These are phyloP conservation scores for Fusarium transvaalense DNA, from an alignment of 2,329 filamentous ascomycete genomes.

Conservation along the genomic window DNA sequence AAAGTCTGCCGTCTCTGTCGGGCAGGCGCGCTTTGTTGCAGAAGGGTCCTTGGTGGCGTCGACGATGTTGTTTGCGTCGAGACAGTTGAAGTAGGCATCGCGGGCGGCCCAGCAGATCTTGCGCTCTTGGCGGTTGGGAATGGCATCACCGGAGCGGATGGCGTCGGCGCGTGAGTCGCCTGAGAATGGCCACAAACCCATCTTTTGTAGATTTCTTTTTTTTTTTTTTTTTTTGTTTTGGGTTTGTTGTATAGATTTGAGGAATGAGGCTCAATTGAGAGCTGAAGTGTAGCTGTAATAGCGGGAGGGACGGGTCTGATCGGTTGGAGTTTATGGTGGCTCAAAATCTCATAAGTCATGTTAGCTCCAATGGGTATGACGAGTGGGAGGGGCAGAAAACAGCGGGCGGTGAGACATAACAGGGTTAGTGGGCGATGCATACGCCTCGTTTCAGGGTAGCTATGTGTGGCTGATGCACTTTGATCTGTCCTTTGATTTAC, in stretches of 20 bases:
- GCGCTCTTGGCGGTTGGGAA: conserved; percentile 87
- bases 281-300: conserved; percentile 15
- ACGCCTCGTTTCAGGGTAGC: conserved; percentile 26
- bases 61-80: conserved; percentile 84
- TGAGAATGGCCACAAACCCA: conserved; percentile 64
- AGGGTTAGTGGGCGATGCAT: conserved; percentile 5
- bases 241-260: neutral
- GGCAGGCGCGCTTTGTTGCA: conserved; percentile 57
- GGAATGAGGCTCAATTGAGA: conserved; percentile 19
- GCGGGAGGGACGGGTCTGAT: conserved; percentile 4
- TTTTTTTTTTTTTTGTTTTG: neutral
- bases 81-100: conserved; percentile 88
- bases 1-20: conserved; percentile 67
- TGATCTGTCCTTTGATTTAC: conserved; percentile 35
- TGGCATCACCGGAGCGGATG: conserved; percentile 71
- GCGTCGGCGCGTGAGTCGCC: conserved; percentile 63
- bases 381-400: conserved; percentile 36
- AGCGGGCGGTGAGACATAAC: conserved; percentile 22
- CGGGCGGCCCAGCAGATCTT: conserved; percentile 89
- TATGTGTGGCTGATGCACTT: conserved; percentile 31
- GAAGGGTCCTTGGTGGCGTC: conserved; percentile 68
- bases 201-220: conserved; percentile 43
- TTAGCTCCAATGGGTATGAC: conserved; percentile 33
- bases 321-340: conserved; percentile 10
- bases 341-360: conserved; percentile 37